Percentiles rank a stretch among this genome's conserved stretches.
phyloP scores from a whole-genome alignment of 2,329 filamentous ascomycete species.

The Phyllosticta ampelicida region DNA sequence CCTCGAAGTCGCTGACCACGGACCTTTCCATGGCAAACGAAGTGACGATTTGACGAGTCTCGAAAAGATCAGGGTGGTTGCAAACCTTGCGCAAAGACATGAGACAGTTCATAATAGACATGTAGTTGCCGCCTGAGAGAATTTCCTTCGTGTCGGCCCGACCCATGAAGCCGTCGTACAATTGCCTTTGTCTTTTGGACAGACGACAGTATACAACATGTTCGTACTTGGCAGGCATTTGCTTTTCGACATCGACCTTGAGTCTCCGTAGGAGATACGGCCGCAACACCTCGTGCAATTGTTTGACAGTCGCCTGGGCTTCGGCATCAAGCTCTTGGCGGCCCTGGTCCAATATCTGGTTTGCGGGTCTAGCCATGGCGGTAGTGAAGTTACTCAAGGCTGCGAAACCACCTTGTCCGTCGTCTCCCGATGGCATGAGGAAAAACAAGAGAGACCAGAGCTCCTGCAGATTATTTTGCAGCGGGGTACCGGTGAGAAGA shows the following conservation, averaged over 20 bases:
- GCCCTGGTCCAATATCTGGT: constrained; percentile 91
- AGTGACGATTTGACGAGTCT: constrained; percentile 91
- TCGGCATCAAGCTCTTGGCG: constrained; percentile 91
- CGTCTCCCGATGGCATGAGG: constrained; percentile 78
- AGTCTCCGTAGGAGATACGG: constrained; percentile 84
- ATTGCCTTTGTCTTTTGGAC: constrained; percentile 86
- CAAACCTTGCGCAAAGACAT: constrained; percentile 98
- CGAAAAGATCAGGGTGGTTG: constrained; percentile 95
- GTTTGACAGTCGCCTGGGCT: constrained; percentile 79
- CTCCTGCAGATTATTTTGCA: constrained; percentile 95
- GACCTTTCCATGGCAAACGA: constrained; percentile 87
- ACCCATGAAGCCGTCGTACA: constrained; percentile 94
- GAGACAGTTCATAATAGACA: constrained; percentile 95
- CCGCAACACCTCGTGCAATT: constrained; percentile 85
- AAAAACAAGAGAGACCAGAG: constrained; percentile 97
- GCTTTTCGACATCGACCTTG: constrained; percentile 96
- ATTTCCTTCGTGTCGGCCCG: constrained; percentile 82
- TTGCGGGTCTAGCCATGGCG: constrained; percentile 90
- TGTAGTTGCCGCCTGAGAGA: constrained; percentile 82
- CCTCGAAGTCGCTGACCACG: constrained; percentile 61
- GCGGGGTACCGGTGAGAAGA: constrained; percentile 81
- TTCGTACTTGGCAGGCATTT: constrained; percentile 97
- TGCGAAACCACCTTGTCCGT: constrained; percentile 79
- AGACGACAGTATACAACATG: constrained; percentile 92
- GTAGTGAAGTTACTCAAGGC: constrained; percentile 93